Evolutionary conservation across 805 yeast genomes (phyloP).

Genomic region (Komagataella phaffii): DNA sequence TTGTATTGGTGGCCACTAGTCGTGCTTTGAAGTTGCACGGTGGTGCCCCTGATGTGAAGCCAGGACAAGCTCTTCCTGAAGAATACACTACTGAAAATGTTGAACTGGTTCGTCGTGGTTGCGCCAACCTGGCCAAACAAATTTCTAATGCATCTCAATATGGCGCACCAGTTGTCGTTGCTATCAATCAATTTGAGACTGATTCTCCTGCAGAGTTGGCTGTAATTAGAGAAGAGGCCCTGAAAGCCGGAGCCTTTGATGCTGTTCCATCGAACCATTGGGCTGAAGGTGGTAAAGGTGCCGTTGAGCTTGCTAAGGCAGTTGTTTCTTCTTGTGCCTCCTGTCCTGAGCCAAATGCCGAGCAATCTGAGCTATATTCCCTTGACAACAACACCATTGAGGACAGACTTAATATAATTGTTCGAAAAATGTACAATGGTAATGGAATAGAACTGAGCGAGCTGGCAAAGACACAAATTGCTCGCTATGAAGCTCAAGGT

Average conservation of each 20-base stretch:
- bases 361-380: slow-evolving; percentile 29
- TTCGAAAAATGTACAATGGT: slow-evolving; percentile 71
- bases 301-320: slow-evolving; percentile 59
- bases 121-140: slow-evolving; percentile 67
- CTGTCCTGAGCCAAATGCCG: neutral
- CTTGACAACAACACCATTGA: slow-evolving; percentile 47
- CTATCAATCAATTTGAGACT: slow-evolving; percentile 66
- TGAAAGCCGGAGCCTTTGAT: slow-evolving; percentile 67
- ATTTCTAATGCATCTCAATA: slow-evolving; percentile 58
- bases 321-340: slow-evolving; percentile 15
- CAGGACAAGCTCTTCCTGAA: slow-evolving; percentile 67
- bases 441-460: slow-evolving; percentile 54
- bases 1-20: slow-evolving; percentile 73
- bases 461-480: slow-evolving; percentile 58
- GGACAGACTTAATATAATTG: slow-evolving; percentile 53
- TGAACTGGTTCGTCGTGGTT: slow-evolving; percentile 55
- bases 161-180: slow-evolving; percentile 73
- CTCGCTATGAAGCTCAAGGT: slow-evolving; percentile 58
- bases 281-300: slow-evolving; percentile 81
- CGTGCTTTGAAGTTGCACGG: slow-evolving; percentile 81
- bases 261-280: slow-evolving; percentile 78
- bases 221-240: slow-evolving; percentile 50
- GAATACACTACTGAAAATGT: slow-evolving; percentile 63
- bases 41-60: slow-evolving; percentile 81
- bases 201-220: slow-evolving; percentile 61